Evolutionary conservation across 2,329 filamentous ascomycete species (phyloP).

Genomic region (Beauveria sp.): DNA sequence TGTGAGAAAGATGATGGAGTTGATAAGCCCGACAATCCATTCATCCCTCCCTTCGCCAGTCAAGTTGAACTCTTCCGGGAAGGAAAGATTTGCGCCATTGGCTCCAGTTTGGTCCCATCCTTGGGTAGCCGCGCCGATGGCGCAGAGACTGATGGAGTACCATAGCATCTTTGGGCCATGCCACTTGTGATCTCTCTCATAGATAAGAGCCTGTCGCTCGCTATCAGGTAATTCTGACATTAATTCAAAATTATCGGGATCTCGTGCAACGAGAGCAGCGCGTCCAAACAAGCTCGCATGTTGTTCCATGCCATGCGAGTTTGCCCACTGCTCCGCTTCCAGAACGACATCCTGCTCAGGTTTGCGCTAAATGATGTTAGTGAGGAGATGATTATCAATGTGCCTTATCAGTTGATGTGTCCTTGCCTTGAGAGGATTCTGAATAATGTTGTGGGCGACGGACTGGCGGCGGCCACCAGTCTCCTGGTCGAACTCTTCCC

Average conservation of each 20-base stretch:
- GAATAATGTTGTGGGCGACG: slow-evolving; percentile 24
- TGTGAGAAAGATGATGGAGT: slow-evolving; percentile 28
- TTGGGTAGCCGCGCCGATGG: slow-evolving; percentile 48
- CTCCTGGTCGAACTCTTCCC: slow-evolving; percentile 7
- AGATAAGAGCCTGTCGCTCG: slow-evolving; percentile 27
- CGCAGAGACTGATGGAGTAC: slow-evolving; percentile 44
- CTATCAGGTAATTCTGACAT: slow-evolving; percentile 22
- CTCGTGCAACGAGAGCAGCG: slow-evolving; percentile 29
- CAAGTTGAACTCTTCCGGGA: slow-evolving; percentile 37
- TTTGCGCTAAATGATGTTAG: slow-evolving; percentile 15
- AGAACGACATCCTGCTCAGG: slow-evolving; percentile 19
- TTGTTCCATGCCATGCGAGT: slow-evolving; percentile 38
- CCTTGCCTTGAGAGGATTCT: slow-evolving; percentile 26
- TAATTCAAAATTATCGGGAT: slow-evolving; percentile 19
- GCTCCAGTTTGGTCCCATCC: slow-evolving; percentile 59
- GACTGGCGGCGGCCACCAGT: slow-evolving; percentile 17
- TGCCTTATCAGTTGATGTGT: not conserved
- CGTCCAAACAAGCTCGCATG: slow-evolving; percentile 35
- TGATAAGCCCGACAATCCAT: slow-evolving; percentile 30
- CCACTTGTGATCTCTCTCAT: slow-evolving; percentile 53
- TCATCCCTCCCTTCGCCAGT: slow-evolving; percentile 33
- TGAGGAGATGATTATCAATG: not conserved
- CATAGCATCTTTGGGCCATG: slow-evolving; percentile 37
- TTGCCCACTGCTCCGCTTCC: slow-evolving; percentile 45
- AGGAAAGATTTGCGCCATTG: slow-evolving; percentile 55